These are phyloP conservation scores for Leccinum boreale DNA, from an alignment of 768 basidiomycete species.

Conservation along the genomic window DNA sequence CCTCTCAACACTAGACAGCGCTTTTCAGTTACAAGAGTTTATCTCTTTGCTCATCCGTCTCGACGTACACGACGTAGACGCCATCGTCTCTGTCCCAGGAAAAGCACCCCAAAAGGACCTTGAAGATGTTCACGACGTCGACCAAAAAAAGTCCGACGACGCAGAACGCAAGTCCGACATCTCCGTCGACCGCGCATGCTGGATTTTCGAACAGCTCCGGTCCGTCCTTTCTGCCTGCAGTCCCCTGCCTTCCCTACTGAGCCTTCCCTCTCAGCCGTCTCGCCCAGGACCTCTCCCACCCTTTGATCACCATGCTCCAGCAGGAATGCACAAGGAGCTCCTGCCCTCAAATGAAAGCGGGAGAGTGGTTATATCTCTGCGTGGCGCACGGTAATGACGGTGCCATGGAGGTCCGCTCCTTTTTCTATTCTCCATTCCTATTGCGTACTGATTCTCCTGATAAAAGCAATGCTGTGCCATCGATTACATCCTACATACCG, in stretches of 20 bases:
- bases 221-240: conserved; percentile 20
- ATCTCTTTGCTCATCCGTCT: conserved; percentile 82
- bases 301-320: conserved; percentile 80
- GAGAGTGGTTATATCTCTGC: conserved; percentile 95
- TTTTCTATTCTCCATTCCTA: not conserved
- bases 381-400: conserved; percentile 91
- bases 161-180: conserved; percentile 42
- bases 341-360: conserved; percentile 99
- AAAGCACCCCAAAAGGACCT: conserved; percentile 31
- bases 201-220: conserved; percentile 74
- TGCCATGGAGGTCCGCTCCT: conserved; percentile 68
- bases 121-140: conserved; percentile 23
- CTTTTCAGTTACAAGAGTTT: conserved; percentile 94
- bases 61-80: conserved; percentile 85
- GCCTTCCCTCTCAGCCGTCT: conserved; percentile 54
- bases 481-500: conserved; percentile 90
- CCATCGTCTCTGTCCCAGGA: conserved; percentile 75
- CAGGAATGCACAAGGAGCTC: conserved; percentile 81
- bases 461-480: conserved; percentile 91
- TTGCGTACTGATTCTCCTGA: conserved; percentile 16
- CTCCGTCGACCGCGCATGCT: conserved; percentile 76
- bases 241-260: not conserved
- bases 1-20: conserved; percentile 76
- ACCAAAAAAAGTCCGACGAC: conserved; percentile 29
- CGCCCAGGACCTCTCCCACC: conserved; percentile 83